phyloP scores from a whole-genome alignment of 176 grass and related monocot genomes.

The Chrysopogon serrulatus region DNA sequence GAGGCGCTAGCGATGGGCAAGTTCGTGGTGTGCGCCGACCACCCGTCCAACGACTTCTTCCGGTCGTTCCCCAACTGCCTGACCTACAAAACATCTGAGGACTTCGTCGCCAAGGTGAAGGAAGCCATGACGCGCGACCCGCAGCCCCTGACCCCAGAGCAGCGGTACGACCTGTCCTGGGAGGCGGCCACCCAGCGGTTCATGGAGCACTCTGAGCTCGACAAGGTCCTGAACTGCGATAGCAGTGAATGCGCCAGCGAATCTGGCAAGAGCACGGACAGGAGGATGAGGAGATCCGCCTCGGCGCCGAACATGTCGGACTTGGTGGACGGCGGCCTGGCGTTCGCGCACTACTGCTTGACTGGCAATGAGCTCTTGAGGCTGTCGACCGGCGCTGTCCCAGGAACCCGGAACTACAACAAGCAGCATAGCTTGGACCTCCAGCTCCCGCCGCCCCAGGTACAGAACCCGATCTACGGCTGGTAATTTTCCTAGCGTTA shows the following conservation, averaged over 20 bases:
- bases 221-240: conserved; percentile 52
- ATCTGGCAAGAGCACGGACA: background rate
- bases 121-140: conserved; percentile 84
- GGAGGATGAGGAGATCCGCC: conserved; percentile 48
- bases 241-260: background rate
- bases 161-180: conserved; percentile 82
- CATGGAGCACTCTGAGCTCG: conserved; percentile 79
- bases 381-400: conserved; percentile 76
- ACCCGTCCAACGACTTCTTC: conserved; percentile 97
- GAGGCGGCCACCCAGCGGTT: conserved; percentile 90
- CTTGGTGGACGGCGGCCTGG: conserved; percentile 73
- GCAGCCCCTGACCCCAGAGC: conserved; percentile 60
- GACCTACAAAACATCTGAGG: conserved; percentile 68
- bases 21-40: conserved; percentile 83
- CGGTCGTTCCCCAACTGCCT: conserved; percentile 78
- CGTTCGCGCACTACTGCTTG: conserved; percentile 79
- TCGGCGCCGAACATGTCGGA: conserved; percentile 62
- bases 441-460: conserved; percentile 66
- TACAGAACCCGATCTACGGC: conserved; percentile 86
- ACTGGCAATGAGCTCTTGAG: conserved; percentile 80
- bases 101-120: conserved; percentile 73
- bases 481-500: conserved; percentile 47
- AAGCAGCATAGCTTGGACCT: conserved; percentile 78
- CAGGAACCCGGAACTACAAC: conserved; percentile 55
- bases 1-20: conserved; percentile 93